Conservation (phyloP, 1,284 basidiomycete genomes). For the Boletus subluridellus region DNA sequence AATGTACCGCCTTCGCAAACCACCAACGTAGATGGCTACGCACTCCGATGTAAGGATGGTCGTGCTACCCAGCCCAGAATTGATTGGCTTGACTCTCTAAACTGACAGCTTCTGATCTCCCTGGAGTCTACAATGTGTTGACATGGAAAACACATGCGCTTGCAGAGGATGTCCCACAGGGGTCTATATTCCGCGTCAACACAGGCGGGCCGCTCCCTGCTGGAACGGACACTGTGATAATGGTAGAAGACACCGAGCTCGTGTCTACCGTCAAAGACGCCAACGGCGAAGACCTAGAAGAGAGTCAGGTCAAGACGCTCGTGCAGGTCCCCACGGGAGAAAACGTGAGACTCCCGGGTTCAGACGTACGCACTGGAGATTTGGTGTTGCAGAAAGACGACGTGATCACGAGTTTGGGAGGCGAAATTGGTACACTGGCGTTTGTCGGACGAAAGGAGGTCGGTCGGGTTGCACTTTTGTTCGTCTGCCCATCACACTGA, state of each 20-base stretch:
- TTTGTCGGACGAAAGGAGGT: constrained; percentile 77
- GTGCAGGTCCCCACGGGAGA: constrained; percentile 63
- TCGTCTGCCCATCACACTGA: neutral
- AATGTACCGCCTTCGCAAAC: constrained; percentile 63
- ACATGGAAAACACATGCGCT: constrained; percentile 52
- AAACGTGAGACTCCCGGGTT: constrained; percentile 71
- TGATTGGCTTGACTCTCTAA: constrained; percentile 3
- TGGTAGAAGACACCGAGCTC: constrained; percentile 88
- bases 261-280: constrained; percentile 44
- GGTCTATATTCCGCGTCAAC: constrained; percentile 70
- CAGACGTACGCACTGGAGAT: constrained; percentile 68
- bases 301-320: constrained; percentile 65
- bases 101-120: constrained; percentile 50
- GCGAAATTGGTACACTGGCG: constrained; percentile 81
- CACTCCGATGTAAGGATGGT: constrained; percentile 56
- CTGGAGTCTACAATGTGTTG: constrained; percentile 70
- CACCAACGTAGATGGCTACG: constrained; percentile 88
- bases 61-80: neutral
- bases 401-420: constrained; percentile 62
- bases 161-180: constrained; percentile 43
- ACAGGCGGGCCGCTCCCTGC: constrained; percentile 73
- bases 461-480: constrained; percentile 38
- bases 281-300: constrained; percentile 58
- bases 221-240: constrained; percentile 77
- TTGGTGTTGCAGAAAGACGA: constrained; percentile 64